Evolutionary conservation across 176 grass and related monocot genomes (phyloP).

Genomic region (Ensete ventricosum): DNA sequence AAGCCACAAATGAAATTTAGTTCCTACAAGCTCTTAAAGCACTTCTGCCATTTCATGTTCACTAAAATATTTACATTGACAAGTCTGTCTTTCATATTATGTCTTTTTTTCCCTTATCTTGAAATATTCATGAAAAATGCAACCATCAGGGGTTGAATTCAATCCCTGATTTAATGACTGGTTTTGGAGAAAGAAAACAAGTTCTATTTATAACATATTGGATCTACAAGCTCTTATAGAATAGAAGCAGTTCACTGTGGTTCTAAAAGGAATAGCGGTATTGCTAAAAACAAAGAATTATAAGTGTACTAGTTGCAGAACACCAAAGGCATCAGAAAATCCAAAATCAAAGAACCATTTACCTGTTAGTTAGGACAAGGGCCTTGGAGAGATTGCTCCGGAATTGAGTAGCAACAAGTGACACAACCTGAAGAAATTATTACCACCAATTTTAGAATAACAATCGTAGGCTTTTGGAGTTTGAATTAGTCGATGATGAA

Average conservation of each 20-base stretch:
- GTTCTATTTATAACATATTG: too few relatives aligned
- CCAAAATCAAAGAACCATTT: background rate
- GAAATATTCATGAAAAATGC: too few relatives aligned
- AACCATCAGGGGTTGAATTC: too few relatives aligned
- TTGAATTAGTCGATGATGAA: background rate
- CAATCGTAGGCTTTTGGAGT: constrained; percentile 7
- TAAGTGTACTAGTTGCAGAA: background rate
- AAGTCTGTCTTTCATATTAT: too few relatives aligned
- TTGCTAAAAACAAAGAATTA: background rate
- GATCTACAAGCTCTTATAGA: too few relatives aligned
- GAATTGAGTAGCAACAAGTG: constrained; percentile 83
- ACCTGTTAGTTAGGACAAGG: constrained; percentile 90
- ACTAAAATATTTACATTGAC: too few relatives aligned
- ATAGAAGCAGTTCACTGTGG: background rate
- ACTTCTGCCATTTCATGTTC: too few relatives aligned
- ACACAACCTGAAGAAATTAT: constrained; percentile 64
- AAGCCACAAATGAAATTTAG: too few relatives aligned
- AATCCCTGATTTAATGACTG: too few relatives aligned
- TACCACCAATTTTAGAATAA: constrained; percentile 12
- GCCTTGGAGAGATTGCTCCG: constrained; percentile 90
- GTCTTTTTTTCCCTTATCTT: too few relatives aligned
- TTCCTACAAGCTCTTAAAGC: too few relatives aligned
- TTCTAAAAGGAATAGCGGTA: background rate
- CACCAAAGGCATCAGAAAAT: background rate
- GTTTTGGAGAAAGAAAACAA: too few relatives aligned